Percentiles rank a stretch among this genome's conserved stretches.
Evolutionary conservation across 2,329 filamentous ascomycete species (phyloP).

Genomic region (Cordyceps cateniannulata): DNA sequence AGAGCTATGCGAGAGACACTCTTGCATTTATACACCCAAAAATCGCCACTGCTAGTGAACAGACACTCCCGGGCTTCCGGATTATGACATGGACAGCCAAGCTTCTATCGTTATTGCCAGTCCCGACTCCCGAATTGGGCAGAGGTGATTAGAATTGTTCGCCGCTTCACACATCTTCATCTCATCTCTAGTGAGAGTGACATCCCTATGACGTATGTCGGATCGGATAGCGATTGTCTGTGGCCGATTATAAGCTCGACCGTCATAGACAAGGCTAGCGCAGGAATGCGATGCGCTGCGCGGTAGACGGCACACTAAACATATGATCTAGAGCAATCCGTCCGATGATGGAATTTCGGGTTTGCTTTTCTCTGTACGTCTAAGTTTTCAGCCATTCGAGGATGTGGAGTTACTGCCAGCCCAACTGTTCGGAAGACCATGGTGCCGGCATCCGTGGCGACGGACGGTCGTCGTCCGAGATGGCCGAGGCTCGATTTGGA

Average conservation of each 20-base stretch:
- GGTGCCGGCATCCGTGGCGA: neutral
- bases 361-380: neutral
- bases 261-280: conserved; percentile 6
- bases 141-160: neutral
- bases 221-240: neutral
- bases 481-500: neutral
- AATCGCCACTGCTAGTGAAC: neutral
- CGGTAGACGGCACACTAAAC: neutral
- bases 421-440: neutral
- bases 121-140: too few relatives aligned
- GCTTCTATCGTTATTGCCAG: neutral
- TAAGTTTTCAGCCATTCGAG: neutral
- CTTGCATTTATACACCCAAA: neutral
- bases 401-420: neutral
- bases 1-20: neutral
- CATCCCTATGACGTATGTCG: neutral
- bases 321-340: neutral
- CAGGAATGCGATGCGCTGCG: neutral
- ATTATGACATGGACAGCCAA: neutral
- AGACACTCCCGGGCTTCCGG: neutral
- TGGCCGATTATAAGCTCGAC: neutral
- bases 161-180: too few relatives aligned
- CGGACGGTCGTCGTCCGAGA: neutral
- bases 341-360: neutral
- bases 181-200: neutral